Evolutionary conservation across 495 filamentous ascomycete species (phyloP).

Genomic region (Glutinoglossum americanum): DNA sequence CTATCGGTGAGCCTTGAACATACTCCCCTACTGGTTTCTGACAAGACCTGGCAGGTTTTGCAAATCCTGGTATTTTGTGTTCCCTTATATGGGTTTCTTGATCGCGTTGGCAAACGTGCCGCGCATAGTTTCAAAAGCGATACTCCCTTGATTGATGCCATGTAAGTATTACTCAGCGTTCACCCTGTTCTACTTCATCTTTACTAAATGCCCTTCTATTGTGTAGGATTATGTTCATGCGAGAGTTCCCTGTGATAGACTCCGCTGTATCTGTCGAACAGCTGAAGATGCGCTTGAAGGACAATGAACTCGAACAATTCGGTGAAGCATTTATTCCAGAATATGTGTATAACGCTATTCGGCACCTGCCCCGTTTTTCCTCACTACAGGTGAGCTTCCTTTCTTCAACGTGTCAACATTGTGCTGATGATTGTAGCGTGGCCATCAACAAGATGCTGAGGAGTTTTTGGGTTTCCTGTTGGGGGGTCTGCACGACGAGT

Average conservation of each 20-base stretch:
- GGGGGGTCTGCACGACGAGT: constrained; percentile 86
- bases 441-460: constrained; percentile 95
- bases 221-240: constrained; percentile 80
- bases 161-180: constrained; percentile 33
- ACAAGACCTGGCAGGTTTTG: constrained; percentile 36
- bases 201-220: neutral
- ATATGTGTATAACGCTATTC: constrained; percentile 85
- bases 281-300: constrained; percentile 50
- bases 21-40: neutral
- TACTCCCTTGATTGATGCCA: constrained; percentile 79
- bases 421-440: constrained; percentile 30
- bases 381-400: constrained; percentile 54
- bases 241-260: constrained; percentile 72
- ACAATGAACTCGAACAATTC: constrained; percentile 67
- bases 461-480: constrained; percentile 91
- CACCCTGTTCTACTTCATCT: neutral
- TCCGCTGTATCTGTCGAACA: constrained; percentile 53
- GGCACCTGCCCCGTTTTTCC: constrained; percentile 64
- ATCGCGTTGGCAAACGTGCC: constrained; percentile 63
- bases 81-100: constrained; percentile 86
- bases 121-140: constrained; percentile 85
- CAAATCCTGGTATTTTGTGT: constrained; percentile 84
- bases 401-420: neutral
- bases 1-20: neutral
- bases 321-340: constrained; percentile 85